Evolutionary conservation across 202 grass and related monocot genomes (phyloP).

Genomic region (Musa balbisiana): DNA sequence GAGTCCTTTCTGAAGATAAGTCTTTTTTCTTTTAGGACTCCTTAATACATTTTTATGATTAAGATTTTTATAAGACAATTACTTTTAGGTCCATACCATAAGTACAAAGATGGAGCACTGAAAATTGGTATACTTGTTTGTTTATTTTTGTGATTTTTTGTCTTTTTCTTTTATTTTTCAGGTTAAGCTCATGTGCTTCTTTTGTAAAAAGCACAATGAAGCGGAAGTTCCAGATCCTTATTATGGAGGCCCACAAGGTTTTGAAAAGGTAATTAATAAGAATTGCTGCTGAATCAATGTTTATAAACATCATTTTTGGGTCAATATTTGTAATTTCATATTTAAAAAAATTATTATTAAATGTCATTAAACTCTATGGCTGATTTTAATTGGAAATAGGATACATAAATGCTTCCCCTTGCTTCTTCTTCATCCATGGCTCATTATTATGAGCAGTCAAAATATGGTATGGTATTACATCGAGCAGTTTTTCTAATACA

Average conservation of each 20-base stretch:
- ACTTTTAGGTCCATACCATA: too few species aligned
- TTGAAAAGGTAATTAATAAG: slow-evolving; percentile 52
- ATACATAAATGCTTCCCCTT: neutral
- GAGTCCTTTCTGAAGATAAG: too few species aligned
- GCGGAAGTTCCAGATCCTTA: slow-evolving; percentile 97
- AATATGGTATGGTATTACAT: too few species aligned
- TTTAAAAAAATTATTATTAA: neutral
- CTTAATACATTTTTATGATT: too few species aligned
- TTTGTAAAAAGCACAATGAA: slow-evolving; percentile 78
- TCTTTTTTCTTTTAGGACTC: too few species aligned
- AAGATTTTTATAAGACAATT: too few species aligned
- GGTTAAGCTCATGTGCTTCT: slow-evolving; percentile 96
- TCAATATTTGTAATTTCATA: neutral
- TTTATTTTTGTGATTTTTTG: neutral
- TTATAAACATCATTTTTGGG: neutral
- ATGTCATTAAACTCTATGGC: neutral
- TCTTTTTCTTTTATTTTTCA: slow-evolving; percentile 15
- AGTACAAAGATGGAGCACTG: too few species aligned
- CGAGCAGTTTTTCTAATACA: too few species aligned
- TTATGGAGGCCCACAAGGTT: slow-evolving; percentile 85
- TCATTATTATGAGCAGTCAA: too few species aligned
- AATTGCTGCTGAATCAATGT: neutral
- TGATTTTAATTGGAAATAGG: neutral
- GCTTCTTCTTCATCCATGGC: too few species aligned
- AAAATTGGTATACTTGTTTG: neutral